Evolutionary conservation across 306 rosid genomes (phyloP), one percentile per base, ranked within the genome.

Genomic region (Trifolium fragiferum): DNA sequence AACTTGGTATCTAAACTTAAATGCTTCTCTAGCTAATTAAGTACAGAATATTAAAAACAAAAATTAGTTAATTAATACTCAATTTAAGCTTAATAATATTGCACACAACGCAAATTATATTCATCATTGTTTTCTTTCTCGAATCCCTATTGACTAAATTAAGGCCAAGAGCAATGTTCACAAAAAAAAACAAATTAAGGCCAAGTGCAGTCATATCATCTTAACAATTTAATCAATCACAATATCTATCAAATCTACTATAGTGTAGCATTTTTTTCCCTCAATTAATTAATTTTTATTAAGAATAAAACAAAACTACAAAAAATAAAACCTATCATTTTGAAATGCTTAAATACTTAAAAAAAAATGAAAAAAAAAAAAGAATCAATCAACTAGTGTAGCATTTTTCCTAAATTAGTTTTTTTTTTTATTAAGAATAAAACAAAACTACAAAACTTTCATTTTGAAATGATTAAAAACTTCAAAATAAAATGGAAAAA

Each of bases 161-260:
- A 66, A 81, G 43, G 32, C 51, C 55, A 67, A 46, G 59, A 71
- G 77, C 72, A 82, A n/a, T n/a, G n/a, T n/a, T n/a, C n/a, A n/a
- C n/a, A n/a, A n/a, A n/a, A n/a, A n/a, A n/a, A n/a, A n/a, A n/a
- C n/a, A 35, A 74, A 63, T 64, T 58, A 66, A 81, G 43, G 32
- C 51, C 55, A 67, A 46, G 59, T 75, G 77, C 72, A 82, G 40
- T 67, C 72, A 10, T 50, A 49, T 65, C 72, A 47, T 53, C 38
- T 50, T 38, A 21, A 21, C 66, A 57, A 66, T 44, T 16, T 41
- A 50, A 37, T 14, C 14, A 68, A 65, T 65, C 51, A 18, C 51
- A 65, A 62, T 33, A 60, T 30, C 6, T 61, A 30, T 18, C n/a
- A 13, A 64, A 64, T 64, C 69, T 64, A 7, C 37, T 21, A 57